Evolutionary conservation across 1,284 basidiomycete species (phyloP).

Genomic region (Gomphus sp.): DNA sequence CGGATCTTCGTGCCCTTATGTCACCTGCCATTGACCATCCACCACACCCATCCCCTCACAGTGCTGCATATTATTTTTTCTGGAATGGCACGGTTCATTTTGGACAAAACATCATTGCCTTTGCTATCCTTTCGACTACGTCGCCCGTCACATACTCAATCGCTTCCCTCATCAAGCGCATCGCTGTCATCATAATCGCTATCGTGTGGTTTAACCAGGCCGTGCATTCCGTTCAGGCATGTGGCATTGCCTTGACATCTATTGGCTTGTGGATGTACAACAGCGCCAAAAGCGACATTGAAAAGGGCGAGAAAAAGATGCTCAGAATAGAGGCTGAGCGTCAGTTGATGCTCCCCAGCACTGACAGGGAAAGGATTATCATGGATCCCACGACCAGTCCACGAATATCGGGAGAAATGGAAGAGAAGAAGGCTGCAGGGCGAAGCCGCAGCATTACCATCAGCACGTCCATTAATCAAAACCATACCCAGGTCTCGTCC

Average conservation of each 20-base stretch:
- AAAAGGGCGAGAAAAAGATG: constrained; percentile 83
- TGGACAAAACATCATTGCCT: constrained; percentile 94
- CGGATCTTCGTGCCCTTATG: constrained; percentile 67
- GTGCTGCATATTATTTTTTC: constrained; percentile 69
- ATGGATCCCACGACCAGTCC: constrained; percentile 21
- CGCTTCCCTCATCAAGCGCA: constrained; percentile 94
- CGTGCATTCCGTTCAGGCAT: constrained; percentile 77
- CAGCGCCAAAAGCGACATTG: constrained; percentile 87
- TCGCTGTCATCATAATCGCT: constrained; percentile 96
- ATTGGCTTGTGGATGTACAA: constrained; percentile 95
- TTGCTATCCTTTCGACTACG: constrained; percentile 90
- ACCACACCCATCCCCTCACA: constrained; percentile 37
- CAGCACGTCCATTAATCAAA: constrained; percentile 12
- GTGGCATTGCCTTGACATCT: constrained; percentile 88
- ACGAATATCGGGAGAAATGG: constrained; percentile 17
- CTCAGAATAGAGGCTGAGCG: constrained; percentile 74
- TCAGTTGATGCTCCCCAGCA: constrained; percentile 64
- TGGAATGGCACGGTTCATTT: constrained; percentile 96
- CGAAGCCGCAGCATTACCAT: constrained; percentile 10
- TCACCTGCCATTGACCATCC: constrained; percentile 42
- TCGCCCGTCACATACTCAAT: constrained; percentile 99
- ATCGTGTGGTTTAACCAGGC: constrained; percentile 94
- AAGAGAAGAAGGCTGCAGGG: constrained; percentile 1
- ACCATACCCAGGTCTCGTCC: constrained; percentile 13
- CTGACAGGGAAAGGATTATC: constrained; percentile 44